phyloP scores from a whole-genome alignment of 441 rosid genomes.

The Populus hybrid region DNA sequence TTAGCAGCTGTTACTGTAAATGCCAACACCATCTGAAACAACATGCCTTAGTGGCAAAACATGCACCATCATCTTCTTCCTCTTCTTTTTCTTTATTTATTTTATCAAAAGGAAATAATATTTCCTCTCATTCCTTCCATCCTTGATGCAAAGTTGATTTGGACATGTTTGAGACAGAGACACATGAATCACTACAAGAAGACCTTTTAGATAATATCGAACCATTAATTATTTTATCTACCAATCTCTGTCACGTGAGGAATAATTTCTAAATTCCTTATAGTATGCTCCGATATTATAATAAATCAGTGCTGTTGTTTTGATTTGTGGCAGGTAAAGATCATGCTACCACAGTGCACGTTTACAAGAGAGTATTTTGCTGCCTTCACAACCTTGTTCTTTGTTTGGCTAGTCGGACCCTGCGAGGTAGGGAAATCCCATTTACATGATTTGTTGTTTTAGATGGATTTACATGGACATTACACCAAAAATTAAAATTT shows the following conservation, averaged over 20 bases:
- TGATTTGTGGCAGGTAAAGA: constrained; percentile 46
- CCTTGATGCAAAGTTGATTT: background rate
- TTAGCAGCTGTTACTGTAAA: background rate
- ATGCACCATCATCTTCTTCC: background rate
- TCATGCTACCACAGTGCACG: constrained; percentile 54
- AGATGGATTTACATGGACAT: background rate
- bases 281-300: background rate
- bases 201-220: background rate
- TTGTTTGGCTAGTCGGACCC: constrained; percentile 84
- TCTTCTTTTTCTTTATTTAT: too few species aligned
- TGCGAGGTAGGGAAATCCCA: constrained; percentile 50
- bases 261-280: background rate
- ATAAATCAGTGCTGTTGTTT: background rate
- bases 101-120: background rate
- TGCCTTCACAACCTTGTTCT: constrained; percentile 71
- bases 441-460: background rate
- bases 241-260: background rate
- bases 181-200: background rate
- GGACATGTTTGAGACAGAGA: background rate
- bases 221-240: too few species aligned
- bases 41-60: too few species aligned
- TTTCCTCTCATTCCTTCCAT: background rate
- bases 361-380: constrained; percentile 78
- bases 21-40: background rate
- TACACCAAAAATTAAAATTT: background rate